Percentiles rank a stretch among this genome's conserved stretches.
Conservation (phyloP, 495 filamentous ascomycete species). For the Penicillium psychrofluorescens region DNA sequence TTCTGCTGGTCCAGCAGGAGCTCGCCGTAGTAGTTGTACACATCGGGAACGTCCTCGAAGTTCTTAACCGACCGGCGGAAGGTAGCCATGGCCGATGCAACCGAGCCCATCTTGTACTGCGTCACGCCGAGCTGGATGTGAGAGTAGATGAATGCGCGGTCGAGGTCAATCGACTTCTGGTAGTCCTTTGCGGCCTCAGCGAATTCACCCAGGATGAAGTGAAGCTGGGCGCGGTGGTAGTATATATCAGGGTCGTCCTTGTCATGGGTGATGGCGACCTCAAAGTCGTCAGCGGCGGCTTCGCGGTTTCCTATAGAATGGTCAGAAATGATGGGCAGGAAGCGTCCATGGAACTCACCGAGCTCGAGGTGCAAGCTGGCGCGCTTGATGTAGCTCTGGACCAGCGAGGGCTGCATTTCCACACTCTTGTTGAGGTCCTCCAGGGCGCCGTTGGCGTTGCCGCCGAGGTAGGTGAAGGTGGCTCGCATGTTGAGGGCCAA, state of each 20-base stretch:
- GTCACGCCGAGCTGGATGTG: constrained; percentile 99
- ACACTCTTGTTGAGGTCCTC: constrained; percentile 84
- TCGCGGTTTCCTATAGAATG: constrained; percentile 65
- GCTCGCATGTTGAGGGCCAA: constrained; percentile 93
- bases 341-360: constrained; percentile 45
- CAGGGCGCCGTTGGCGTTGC: constrained; percentile 76
- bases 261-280: constrained; percentile 77
- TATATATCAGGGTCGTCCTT: constrained; percentile 92
- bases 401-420: constrained; percentile 76
- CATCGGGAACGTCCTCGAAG: constrained; percentile 91
- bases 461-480: constrained; percentile 87
- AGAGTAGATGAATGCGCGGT: constrained; percentile 94
- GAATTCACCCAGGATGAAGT: constrained; percentile 95
- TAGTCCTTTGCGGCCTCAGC: constrained; percentile 94
- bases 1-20: constrained; percentile 96
- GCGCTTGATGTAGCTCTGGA: constrained; percentile 97
- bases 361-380: constrained; percentile 97
- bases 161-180: constrained; percentile 97
- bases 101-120: constrained; percentile 99
- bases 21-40: constrained; percentile 99
- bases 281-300: constrained; percentile 80
- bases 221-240: constrained; percentile 97
- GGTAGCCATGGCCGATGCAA: constrained; percentile 96
- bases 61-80: constrained; percentile 98
- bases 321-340: constrained; percentile 4